Evolutionary conservation across 2,329 filamentous ascomycete species (phyloP), one percentile per base, ranked within the genome.

Genomic region (Colletotrichum sojae): DNA sequence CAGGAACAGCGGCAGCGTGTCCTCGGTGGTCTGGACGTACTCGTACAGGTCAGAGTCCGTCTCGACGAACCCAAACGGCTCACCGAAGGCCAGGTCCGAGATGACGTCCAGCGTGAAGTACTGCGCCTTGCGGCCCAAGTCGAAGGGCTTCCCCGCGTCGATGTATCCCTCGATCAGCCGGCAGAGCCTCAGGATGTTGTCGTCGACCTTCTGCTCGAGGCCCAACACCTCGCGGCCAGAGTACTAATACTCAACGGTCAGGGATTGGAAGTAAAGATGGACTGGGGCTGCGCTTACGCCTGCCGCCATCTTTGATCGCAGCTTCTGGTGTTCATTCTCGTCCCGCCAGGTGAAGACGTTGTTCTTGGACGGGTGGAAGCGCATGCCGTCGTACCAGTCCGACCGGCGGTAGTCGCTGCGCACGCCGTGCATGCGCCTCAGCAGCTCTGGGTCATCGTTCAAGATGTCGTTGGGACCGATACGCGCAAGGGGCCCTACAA

Each of bases 31-130:
- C 59, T 78, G 74, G 36, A 86, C 82, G 65, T 85, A 86, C 39
- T 80, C 80, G 70, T 84, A 83, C 0, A 83, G 76, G 67, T 87
- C 85, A 5, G 79, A 77, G 70, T 87, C 82, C 2, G 77, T 76
- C 40, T 79, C 78, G 2, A 87, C 66, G 72, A 82, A 85, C 15
- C 85, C 84, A 68, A 87, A 85, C 0, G 81, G 76, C 39, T 82
- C 74, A 8, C 85, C 85, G 49, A 88, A 84, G 1, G 84, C 85
- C 12, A 89, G 69, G 16, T 83, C 81, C 13, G 83, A 85, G 52
- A 89, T 86, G 27, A 88, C 83, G 67, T 89, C 87, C 0, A 89
- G 74, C 0, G 85, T 86, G 48, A 88, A 84, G 76, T 81, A 87
- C 49, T 86, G 84, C 2, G 82, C 80, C 39, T 84, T 83, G 6